Evolutionary conservation across 176 grass and related monocot species (phyloP).

Genomic region (Lolium multiflorum): DNA sequence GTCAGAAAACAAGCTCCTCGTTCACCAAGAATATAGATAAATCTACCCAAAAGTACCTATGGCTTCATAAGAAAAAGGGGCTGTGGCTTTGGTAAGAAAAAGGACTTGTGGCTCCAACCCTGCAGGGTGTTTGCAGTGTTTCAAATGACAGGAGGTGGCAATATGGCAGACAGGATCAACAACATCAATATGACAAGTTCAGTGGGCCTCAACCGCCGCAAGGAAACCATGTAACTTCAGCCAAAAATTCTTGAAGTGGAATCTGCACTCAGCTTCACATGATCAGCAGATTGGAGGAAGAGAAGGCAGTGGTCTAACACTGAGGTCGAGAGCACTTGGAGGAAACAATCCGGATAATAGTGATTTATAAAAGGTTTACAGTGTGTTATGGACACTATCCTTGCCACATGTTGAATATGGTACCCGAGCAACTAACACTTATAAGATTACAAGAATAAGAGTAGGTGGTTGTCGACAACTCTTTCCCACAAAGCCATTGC

Average conservation of each 20-base stretch:
- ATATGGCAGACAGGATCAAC: not conserved
- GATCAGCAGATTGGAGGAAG: not conserved
- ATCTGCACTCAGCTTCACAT: not conserved
- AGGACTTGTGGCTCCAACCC: not conserved
- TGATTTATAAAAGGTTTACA: slow-evolving; percentile 25
- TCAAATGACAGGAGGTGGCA: not conserved
- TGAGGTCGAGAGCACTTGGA: not conserved
- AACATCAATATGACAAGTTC: not conserved
- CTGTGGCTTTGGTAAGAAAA: not conserved
- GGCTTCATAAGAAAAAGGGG: not conserved
- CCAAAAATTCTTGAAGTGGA: not conserved
- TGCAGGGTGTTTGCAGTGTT: not conserved
- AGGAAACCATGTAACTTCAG: slow-evolving; percentile 5
- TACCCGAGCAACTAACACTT: slow-evolving; percentile 1
- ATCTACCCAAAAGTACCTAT: not conserved
- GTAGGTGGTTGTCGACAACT: not conserved
- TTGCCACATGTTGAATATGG: not conserved
- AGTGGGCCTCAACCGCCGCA: not conserved
- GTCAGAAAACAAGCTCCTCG: not conserved
- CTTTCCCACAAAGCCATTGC: slow-evolving; percentile 1
- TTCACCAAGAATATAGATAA: not conserved
- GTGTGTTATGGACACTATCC: not conserved
- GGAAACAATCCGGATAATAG: not conserved
- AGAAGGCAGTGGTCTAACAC: slow-evolving; percentile 2
- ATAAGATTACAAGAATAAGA: slow-evolving; percentile 11